A percentile compares a stretch with the other conserved stretches of the same genome.
phyloP scores from a whole-genome alignment of 768 basidiomycete species.

The Auriscalpium vulgare region DNA sequence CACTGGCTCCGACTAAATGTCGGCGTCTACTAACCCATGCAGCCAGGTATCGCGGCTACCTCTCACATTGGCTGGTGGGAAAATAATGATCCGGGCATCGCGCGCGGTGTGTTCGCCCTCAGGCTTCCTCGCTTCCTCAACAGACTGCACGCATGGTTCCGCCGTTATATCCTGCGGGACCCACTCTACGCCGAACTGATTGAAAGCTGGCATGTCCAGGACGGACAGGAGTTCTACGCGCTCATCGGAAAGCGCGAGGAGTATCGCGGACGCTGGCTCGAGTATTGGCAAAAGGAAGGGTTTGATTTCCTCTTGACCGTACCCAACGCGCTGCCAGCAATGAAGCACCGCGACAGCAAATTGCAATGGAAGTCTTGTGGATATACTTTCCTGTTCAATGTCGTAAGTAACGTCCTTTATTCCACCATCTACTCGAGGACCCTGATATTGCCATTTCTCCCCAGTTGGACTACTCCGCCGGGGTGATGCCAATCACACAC shows the following conservation, averaged over 20 bases:
- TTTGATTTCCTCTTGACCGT: conserved; percentile 60
- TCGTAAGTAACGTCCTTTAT: conserved; percentile 32
- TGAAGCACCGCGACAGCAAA: conserved; percentile 48
- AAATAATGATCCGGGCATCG: conserved; percentile 41
- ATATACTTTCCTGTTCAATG: conserved; percentile 61
- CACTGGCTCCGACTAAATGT: no score
- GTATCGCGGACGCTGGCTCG: conserved; percentile 35
- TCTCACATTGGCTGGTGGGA: conserved; percentile 25
- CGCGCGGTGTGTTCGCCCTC: conserved; percentile 31
- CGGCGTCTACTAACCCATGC: background rate
- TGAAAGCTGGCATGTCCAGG: conserved; percentile 41
- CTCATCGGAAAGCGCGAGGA: conserved; percentile 38
- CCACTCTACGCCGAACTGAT: conserved; percentile 46
- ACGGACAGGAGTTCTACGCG: conserved; percentile 40
- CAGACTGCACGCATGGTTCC: conserved; percentile 41
- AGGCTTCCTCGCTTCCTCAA: conserved; percentile 40
- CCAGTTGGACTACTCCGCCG: conserved; percentile 46
- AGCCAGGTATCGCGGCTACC: conserved; percentile 21
- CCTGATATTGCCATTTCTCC: background rate
- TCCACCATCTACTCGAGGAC: background rate
- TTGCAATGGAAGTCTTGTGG: conserved; percentile 42
- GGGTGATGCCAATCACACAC: conserved; percentile 51
- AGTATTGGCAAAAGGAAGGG: conserved; percentile 33
- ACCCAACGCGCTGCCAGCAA: conserved; percentile 53
- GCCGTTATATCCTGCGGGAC: conserved; percentile 44